phyloP scores from a whole-genome alignment of 2,329 filamentous ascomycete genomes.

The Fusarium beomiforme region DNA sequence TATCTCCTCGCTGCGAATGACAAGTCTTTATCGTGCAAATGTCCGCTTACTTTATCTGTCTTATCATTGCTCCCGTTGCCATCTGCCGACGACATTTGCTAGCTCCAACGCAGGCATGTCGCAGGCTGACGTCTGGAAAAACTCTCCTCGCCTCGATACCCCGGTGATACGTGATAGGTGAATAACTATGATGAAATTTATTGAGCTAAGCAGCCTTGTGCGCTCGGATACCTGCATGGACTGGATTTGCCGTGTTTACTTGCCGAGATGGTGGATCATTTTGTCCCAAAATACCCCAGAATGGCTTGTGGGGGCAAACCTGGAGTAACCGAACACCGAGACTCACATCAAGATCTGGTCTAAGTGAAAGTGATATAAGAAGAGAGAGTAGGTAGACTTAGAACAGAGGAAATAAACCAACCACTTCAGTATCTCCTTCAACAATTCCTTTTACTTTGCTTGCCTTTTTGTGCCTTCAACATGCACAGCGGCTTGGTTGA shows the following conservation, averaged over 20 bases:
- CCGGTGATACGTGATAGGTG: accelerated
- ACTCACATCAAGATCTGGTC: constrained; percentile 6
- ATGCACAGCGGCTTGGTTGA: constrained; percentile 39
- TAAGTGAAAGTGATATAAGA: constrained; percentile 32
- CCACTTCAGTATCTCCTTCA: neutral
- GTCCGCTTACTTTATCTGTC: neutral
- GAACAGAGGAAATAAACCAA: neutral
- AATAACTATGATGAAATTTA: constrained; percentile 2
- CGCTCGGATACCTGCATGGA: neutral
- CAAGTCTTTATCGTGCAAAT: neutral
- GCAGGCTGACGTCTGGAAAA: constrained; percentile 19
- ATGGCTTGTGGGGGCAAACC: constrained; percentile 14
- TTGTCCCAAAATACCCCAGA: constrained; percentile 29
- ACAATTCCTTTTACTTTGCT: neutral
- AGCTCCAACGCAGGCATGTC: constrained; percentile 25
- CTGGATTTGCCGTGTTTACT: constrained; percentile 20
- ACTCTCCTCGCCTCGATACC: constrained; percentile 19
- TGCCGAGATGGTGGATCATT: constrained; percentile 29
- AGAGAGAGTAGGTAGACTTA: neutral
- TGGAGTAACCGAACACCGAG: constrained; percentile 25
- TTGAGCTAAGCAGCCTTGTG: accelerated
- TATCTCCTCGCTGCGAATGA: neutral
- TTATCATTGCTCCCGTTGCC: constrained; percentile 29
- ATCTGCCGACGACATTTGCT: constrained; percentile 27
- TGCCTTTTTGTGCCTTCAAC: constrained; percentile 21